These are phyloP conservation scores for Lentinula novae-zelandiae DNA, from an alignment of 1,284 basidiomycete species.

Conservation along the genomic window DNA sequence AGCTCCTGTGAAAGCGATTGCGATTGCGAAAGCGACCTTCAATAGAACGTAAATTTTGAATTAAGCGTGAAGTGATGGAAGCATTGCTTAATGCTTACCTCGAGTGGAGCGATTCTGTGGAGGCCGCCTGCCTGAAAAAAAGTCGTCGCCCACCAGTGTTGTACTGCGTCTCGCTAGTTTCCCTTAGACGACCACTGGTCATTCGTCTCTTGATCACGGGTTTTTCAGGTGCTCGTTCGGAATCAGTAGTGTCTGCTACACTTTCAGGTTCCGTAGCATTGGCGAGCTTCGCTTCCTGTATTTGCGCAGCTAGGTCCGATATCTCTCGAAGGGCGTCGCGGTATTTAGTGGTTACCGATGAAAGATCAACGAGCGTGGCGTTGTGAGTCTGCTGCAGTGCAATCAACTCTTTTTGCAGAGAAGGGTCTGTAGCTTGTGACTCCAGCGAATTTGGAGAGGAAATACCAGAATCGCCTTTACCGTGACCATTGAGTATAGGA, in stretches of 20 bases:
- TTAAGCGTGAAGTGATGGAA: conserved; percentile 3
- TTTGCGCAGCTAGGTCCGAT: conserved; percentile 79
- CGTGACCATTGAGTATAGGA: conserved; percentile 1
- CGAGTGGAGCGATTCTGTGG: conserved; percentile 78
- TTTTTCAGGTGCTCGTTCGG: conserved; percentile 31
- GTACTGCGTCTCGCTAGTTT: conserved; percentile 43
- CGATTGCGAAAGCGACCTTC: conserved; percentile 81
- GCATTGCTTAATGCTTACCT: conserved; percentile 42
- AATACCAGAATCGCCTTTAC: neutral
- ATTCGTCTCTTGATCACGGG: conserved; percentile 48
- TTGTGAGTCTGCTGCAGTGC: conserved; percentile 73
- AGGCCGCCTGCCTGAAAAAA: conserved; percentile 85
- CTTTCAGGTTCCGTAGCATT: conserved; percentile 21
- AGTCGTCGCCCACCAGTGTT: conserved; percentile 54
- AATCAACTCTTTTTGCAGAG: conserved; percentile 55
- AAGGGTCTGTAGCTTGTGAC: conserved; percentile 22
- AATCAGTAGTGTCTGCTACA: conserved; percentile 9
- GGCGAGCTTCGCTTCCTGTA: conserved; percentile 74
- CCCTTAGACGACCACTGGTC: conserved; percentile 43
- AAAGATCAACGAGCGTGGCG: conserved; percentile 76
- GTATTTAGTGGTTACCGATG: conserved; percentile 77
- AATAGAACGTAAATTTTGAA: conserved; percentile 15
- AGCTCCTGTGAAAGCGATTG: conserved; percentile 95
- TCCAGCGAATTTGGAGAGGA: conserved; percentile 6
- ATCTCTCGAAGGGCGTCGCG: conserved; percentile 87